Conservation (phyloP, 225 moss, liverwort and hornwort species). For the Physcomitrellopsis africana region DNA sequence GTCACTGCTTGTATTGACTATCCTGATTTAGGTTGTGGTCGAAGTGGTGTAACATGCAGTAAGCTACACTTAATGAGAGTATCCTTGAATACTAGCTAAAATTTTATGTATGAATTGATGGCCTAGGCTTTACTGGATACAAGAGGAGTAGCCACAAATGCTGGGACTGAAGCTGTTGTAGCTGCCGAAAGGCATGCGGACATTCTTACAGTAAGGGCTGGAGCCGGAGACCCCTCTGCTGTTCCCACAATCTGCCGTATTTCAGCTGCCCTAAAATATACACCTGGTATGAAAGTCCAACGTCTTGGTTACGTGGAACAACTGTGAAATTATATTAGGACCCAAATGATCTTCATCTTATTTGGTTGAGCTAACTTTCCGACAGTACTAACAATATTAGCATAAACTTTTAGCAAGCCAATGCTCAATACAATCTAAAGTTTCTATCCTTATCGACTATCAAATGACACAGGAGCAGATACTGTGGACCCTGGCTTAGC, state of each 20-base stretch:
- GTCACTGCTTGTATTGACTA: background rate
- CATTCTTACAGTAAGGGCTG: conserved; percentile 81
- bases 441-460: background rate
- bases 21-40: background rate
- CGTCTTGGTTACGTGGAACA: background rate
- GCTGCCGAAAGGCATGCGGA: conserved; percentile 82
- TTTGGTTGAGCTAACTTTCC: background rate
- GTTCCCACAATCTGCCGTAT: conserved; percentile 84
- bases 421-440: too few relatives aligned
- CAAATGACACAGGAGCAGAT: conserved; percentile 54
- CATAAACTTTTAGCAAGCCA: too few relatives aligned
- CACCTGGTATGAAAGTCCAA: conserved; percentile 57
- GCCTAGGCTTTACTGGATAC: conserved; percentile 87
- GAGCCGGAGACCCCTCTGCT: conserved; percentile 91
- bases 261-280: conserved; percentile 74
- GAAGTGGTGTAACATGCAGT: background rate
- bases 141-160: conserved; percentile 69
- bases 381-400: background rate
- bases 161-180: conserved; percentile 82
- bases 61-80: background rate
- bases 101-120: background rate
- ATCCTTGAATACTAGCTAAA: too few relatives aligned
- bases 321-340: background rate
- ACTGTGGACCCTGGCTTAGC: conserved; percentile 74
- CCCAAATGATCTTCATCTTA: conserved; percentile 1